Evolutionary conservation across 2,329 filamentous ascomycete genomes (phyloP), one percentile per base, ranked within the genome.

Genomic region (Hirsutella minnesotensis): DNA sequence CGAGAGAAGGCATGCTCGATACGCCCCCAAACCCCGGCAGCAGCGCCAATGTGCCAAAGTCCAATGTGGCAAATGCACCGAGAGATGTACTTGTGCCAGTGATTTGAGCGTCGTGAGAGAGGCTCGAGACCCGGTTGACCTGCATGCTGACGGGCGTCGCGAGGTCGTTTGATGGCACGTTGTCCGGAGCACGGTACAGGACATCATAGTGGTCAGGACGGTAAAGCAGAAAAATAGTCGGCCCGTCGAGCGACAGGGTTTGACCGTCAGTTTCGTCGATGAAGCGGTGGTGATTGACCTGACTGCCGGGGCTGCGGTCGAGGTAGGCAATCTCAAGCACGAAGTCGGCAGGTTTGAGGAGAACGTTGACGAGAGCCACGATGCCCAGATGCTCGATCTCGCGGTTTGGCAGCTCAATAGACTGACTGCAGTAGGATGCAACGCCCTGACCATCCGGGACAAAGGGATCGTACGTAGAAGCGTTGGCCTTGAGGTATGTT

Each of bases 321-420:
- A 98, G 77, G 58, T 96, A 95, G 42, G 87, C 79, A 48, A 96
- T 85, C 57, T 95, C 87, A 18, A 96, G 75, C 4, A 81, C 79
- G 49, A 95, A 78, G 15, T 80, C 79, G 40, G 81, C 81, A 8
- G 83, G 85, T 56, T 86, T 82, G 48, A 96, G 76, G 3, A 96
- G 72, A 21, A 87, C 75, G 49, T 90, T 81, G 47, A 83, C 77
- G 40, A 96, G 69, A 3, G 86, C 77, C 46, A 78, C 78, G 48
- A 96, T 72, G 36, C 86, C 86, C n/a, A 95, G 68, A 53, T 95
- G 81, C 52, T 98, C 92, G 48, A 96, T 94, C 65, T 96, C 90
- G 40, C 80, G 78, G 51, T 81, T 75, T 15, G 81, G 73, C 0
- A 83, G 77, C 58, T 94, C 83, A 49, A 96, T 79, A 46, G 73